Percentiles rank a stretch among this genome's conserved stretches.
Conservation (phyloP, 2,329 filamentous ascomycete species). For the Huntiella decipiens region DNA sequence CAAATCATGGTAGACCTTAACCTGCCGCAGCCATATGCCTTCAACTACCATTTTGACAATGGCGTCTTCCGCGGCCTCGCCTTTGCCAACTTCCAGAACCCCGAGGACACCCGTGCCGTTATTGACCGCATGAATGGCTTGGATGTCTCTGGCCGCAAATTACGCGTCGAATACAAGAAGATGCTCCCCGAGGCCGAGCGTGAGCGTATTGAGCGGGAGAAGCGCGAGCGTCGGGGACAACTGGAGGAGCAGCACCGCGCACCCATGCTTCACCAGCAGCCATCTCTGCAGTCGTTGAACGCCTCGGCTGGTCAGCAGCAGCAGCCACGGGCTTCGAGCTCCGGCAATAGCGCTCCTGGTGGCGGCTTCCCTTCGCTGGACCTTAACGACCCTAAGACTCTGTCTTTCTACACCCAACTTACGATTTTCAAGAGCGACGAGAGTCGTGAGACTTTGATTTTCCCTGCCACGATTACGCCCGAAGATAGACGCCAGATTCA, state of each 20-base stretch:
- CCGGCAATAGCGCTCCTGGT: not conserved
- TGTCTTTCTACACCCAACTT: constrained; percentile 79
- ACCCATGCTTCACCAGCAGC: constrained; percentile 61
- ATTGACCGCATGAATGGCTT: constrained; percentile 92
- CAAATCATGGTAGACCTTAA: constrained; percentile 87
- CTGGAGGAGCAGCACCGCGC: constrained; percentile 88
- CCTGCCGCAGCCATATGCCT: constrained; percentile 86
- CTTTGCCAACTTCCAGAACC: constrained; percentile 94
- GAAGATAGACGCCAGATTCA: constrained; percentile 79
- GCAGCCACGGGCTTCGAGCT: not conserved
- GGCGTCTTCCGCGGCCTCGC: constrained; percentile 90
- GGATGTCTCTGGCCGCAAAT: constrained; percentile 82
- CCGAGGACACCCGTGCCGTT: constrained; percentile 80
- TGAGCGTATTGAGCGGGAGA: constrained; percentile 90
- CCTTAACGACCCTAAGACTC: constrained; percentile 72
- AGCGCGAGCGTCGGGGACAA: constrained; percentile 86
- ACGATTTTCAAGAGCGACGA: constrained; percentile 72
- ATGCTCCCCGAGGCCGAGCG: constrained; percentile 92
- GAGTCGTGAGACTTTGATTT: constrained; percentile 61
- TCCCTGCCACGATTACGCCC: constrained; percentile 62
- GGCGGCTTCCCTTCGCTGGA: constrained; percentile 25
- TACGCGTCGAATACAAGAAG: constrained; percentile 97
- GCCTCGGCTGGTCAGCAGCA: constrained; percentile 1
- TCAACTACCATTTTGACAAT: constrained; percentile 99
- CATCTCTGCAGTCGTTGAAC: constrained; percentile 62